Percentiles rank a stretch among this genome's conserved stretches.
Evolutionary conservation across 2,329 filamentous ascomycete genomes (phyloP).

Genomic region (Pseudogymnoascus sp.): DNA sequence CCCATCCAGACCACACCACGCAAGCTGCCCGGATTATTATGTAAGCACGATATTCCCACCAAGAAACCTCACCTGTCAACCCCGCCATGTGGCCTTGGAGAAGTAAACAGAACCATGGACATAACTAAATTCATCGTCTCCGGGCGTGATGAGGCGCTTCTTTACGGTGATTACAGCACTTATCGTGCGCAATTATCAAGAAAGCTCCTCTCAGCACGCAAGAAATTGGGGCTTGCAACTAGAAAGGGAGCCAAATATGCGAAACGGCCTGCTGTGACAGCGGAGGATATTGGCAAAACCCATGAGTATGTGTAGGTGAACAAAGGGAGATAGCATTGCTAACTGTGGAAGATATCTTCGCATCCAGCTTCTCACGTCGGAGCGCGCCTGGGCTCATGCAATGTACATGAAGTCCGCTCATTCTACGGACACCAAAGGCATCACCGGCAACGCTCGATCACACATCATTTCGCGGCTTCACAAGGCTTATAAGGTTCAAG

Average conservation of each 20-base stretch:
- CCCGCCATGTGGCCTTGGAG: background rate
- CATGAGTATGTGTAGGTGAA: conserved; percentile 55
- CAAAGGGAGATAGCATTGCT: background rate
- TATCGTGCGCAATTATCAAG: conserved; percentile 76
- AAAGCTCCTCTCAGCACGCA: conserved; percentile 73
- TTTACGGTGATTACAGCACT: conserved; percentile 80
- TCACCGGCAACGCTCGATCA: conserved; percentile 69
- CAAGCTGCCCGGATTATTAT: background rate
- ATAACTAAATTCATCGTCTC: conserved; percentile 79
- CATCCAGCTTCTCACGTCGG: conserved; percentile 75
- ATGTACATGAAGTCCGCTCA: conserved; percentile 88
- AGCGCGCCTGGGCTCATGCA: conserved; percentile 90
- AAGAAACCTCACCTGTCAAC: conserved; percentile 8
- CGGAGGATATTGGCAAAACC: conserved; percentile 66
- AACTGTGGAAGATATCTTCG: conserved; percentile 54
- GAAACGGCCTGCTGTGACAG: conserved; percentile 60
- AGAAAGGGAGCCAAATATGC: conserved; percentile 81
- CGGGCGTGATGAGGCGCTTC: conserved; percentile 72
- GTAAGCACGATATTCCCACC: conserved; percentile 5
- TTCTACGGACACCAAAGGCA: conserved; percentile 69
- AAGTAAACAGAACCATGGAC: conserved; percentile 55
- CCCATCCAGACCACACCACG: background rate
- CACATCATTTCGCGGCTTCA: conserved; percentile 83
- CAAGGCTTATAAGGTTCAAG: conserved; percentile 68
- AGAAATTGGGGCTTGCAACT: conserved; percentile 75